A percentile compares a stretch with the other conserved stretches of the same genome.
phyloP scores from a whole-genome alignment of 106 monocot genomes.

The Dioscorea dumetorum region DNA sequence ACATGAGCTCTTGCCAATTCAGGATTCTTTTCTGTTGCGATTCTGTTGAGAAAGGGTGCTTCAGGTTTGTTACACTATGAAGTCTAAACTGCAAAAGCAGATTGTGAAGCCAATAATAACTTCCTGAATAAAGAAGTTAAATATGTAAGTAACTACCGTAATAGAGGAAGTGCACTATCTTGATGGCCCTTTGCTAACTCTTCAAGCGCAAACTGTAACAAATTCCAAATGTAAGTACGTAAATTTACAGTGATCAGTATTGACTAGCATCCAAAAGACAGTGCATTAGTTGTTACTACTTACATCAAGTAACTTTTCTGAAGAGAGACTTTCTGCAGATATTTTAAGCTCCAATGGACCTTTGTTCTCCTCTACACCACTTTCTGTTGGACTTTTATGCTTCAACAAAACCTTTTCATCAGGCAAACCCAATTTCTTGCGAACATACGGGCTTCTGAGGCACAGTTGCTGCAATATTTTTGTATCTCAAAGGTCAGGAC shows the following conservation, averaged over 20 bases:
- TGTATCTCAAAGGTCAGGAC: background rate
- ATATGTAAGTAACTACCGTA: constrained; percentile 25
- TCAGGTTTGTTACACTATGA: background rate
- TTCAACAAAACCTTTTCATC: constrained; percentile 13
- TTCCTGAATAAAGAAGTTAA: background rate
- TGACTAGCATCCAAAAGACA: background rate
- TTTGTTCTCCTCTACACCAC: constrained; percentile 7
- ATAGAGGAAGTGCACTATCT: constrained; percentile 59
- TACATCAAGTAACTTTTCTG: constrained; percentile 73
- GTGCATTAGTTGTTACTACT: constrained; percentile 9
- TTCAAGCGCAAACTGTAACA: constrained; percentile 53
- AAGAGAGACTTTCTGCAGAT: constrained; percentile 33
- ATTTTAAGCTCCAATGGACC: constrained; percentile 12
- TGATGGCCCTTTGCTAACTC: constrained; percentile 33
- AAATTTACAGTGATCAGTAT: constrained; percentile 1
- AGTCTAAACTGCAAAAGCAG: background rate
- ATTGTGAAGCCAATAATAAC: background rate
- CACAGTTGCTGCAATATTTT: constrained; percentile 62
- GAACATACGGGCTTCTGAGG: constrained; percentile 50
- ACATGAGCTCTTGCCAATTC: constrained; percentile 59
- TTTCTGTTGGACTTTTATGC: constrained; percentile 14
- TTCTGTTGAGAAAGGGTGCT: constrained; percentile 23
- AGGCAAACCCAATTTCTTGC: constrained; percentile 56
- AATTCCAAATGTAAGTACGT: background rate
- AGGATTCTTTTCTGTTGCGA: constrained; percentile 69